Evolutionary conservation across 1,139 yeast genomes (phyloP).

Genomic region (Casaregolazyma suthepensis): DNA sequence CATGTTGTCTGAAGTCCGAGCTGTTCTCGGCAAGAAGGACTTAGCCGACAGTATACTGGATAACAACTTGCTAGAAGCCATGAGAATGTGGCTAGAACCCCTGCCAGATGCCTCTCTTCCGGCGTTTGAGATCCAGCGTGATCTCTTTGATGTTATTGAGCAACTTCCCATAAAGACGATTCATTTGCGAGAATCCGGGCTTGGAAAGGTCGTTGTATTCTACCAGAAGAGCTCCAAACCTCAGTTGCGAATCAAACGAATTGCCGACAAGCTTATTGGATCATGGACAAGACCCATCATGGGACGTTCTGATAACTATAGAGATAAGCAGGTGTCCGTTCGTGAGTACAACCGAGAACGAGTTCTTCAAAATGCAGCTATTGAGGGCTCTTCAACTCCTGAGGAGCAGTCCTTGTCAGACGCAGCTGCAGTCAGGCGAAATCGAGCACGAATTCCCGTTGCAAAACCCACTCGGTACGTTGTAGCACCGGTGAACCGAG

Average conservation of each 20-base stretch:
- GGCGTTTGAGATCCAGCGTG: constrained; percentile 91
- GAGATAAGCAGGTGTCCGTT: constrained; percentile 73
- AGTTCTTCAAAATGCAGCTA: constrained; percentile 18
- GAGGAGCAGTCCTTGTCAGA: constrained; percentile 59
- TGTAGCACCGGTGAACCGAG: constrained; percentile 72
- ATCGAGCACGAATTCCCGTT: constrained; percentile 91
- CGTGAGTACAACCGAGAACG: constrained; percentile 58
- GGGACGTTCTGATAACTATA: constrained; percentile 90
- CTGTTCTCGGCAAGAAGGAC: constrained; percentile 72
- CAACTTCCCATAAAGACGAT: constrained; percentile 90
- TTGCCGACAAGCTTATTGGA: constrained; percentile 86
- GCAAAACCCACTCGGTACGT: constrained; percentile 85
- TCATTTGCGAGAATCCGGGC: constrained; percentile 88
- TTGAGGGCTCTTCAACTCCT: not conserved
- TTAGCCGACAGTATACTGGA: constrained; percentile 87
- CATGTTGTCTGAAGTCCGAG: constrained; percentile 71
- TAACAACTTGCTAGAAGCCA: constrained; percentile 88
- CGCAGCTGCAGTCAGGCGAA: constrained; percentile 79
- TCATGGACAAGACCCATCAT: constrained; percentile 98
- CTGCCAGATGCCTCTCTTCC: constrained; percentile 97
- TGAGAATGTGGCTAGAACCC: constrained; percentile 96
- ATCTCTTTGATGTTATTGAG: constrained; percentile 65
- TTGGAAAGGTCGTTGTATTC: constrained; percentile 90
- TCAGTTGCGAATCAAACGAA: constrained; percentile 75
- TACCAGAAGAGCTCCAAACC: constrained; percentile 89